Conservation (phyloP, 768 basidiomycete genomes). For the Trametes elegans region DNA sequence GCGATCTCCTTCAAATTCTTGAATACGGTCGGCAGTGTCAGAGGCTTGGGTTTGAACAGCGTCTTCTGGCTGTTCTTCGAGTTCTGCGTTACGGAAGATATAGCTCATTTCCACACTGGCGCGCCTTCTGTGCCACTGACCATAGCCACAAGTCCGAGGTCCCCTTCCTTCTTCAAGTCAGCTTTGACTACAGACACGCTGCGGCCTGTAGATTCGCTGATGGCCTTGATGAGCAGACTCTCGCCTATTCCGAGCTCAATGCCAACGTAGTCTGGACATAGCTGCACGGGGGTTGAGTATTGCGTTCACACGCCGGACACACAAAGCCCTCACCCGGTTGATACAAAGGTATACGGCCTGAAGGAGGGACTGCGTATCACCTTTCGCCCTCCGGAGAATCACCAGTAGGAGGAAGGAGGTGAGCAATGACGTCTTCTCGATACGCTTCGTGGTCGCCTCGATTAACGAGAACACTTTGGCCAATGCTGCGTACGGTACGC, state of each 20-base stretch:
- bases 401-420: constrained; percentile 89
- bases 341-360: constrained; percentile 95
- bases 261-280: constrained; percentile 94
- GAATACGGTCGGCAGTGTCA: constrained; percentile 89
- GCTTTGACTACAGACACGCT: constrained; percentile 79
- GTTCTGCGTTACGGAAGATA: constrained; percentile 48
- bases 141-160: constrained; percentile 96
- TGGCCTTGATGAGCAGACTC: constrained; percentile 90
- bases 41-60: constrained; percentile 88
- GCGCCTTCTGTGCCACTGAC: constrained; percentile 37
- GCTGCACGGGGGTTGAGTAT: constrained; percentile 48
- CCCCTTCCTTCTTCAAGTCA: constrained; percentile 93
- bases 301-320: no score
- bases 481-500: constrained; percentile 93
- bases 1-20: constrained; percentile 90
- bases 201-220: constrained; percentile 92
- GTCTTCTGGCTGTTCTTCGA: constrained; percentile 93
- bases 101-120: background rate
- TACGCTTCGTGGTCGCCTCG: constrained; percentile 90
- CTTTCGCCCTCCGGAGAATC: constrained; percentile 78
- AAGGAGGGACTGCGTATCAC: constrained; percentile 72
- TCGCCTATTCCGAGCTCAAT: constrained; percentile 97
- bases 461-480: constrained; percentile 86
- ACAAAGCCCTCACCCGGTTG: constrained; percentile 85
- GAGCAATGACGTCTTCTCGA: constrained; percentile 88